Conservation (phyloP, 768 basidiomycete species). For the Auriscalpium orientale region DNA sequence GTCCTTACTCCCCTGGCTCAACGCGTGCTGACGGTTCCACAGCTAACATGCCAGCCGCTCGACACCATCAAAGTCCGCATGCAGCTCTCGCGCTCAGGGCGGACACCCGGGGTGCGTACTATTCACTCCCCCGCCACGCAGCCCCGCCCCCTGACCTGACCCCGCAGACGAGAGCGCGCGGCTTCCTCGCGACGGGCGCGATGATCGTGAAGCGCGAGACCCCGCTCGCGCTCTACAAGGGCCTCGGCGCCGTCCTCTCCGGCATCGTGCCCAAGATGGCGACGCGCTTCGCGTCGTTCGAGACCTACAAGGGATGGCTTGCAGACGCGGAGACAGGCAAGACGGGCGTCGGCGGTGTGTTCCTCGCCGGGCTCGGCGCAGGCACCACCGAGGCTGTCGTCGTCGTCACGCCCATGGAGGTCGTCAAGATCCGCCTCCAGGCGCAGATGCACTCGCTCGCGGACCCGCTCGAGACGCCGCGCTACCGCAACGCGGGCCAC, state of each 20-base stretch:
- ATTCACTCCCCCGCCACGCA: neutral
- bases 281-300: constrained; percentile 96
- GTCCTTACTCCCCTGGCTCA: neutral
- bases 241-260: constrained; percentile 90
- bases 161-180: constrained; percentile 78
- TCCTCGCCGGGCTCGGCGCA: constrained; percentile 90
- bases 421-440: constrained; percentile 96
- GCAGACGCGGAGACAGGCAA: constrained; percentile 72
- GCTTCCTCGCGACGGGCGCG: constrained; percentile 85
- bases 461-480: constrained; percentile 87
- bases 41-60: constrained; percentile 85
- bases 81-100: constrained; percentile 86
- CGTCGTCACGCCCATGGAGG: constrained; percentile 98
- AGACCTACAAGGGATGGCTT: constrained; percentile 83
- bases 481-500: constrained; percentile 95
- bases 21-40: neutral
- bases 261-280: constrained; percentile 99
- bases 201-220: constrained; percentile 89
- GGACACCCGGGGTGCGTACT: constrained; percentile 69
- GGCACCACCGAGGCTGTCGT: constrained; percentile 92
- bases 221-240: constrained; percentile 94
- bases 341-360: constrained; percentile 73
- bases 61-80: constrained; percentile 99
- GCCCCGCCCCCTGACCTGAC: neutral
- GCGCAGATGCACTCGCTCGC: constrained; percentile 96